phyloP scores from a whole-genome alignment of 176 grass and related monocot genomes.

The Olyra latifolia region DNA sequence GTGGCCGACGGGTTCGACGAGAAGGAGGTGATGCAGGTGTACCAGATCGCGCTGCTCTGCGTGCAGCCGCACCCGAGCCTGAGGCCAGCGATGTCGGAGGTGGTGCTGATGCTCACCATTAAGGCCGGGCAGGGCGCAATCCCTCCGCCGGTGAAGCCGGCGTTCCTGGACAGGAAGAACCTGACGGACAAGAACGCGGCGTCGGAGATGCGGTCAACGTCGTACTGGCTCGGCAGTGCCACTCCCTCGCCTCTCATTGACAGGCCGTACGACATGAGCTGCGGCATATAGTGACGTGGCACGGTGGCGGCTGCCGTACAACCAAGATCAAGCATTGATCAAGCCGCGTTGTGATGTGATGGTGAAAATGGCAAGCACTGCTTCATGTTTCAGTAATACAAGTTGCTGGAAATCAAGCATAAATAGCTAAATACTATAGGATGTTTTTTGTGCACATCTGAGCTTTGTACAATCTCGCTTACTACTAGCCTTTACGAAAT shows the following conservation, averaged over 20 bases:
- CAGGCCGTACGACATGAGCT: slow-evolving; percentile 57
- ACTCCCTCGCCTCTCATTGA: slow-evolving; percentile 46
- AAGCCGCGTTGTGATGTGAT: not conserved
- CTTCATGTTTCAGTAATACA: slow-evolving; percentile 4
- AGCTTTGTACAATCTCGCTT: not conserved
- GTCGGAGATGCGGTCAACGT: slow-evolving; percentile 34
- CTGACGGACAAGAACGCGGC: slow-evolving; percentile 37
- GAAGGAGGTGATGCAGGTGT: slow-evolving; percentile 40
- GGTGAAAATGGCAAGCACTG: not conserved
- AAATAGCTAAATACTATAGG: not conserved
- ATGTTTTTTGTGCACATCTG: not conserved
- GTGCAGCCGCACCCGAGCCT: slow-evolving; percentile 44
- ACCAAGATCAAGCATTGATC: not conserved
- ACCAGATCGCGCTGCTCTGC: slow-evolving; percentile 55
- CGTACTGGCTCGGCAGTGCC: slow-evolving; percentile 37
- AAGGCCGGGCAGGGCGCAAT: too few relatives aligned
- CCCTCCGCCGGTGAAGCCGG: too few relatives aligned
- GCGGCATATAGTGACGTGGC: slow-evolving; percentile 3
- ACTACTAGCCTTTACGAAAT: slow-evolving; percentile 1
- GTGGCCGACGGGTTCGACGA: slow-evolving; percentile 27
- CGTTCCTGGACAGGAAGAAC: slow-evolving; percentile 56
- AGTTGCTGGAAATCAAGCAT: not conserved
- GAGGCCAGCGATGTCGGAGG: slow-evolving; percentile 54
- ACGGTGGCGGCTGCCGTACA: not conserved
- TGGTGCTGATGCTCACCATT: slow-evolving; percentile 51